A percentile compares a stretch with the other conserved stretches of the same genome.
Conservation (phyloP, 352 stramenopile genomes). For the Globisporangium barbulae region DNA sequence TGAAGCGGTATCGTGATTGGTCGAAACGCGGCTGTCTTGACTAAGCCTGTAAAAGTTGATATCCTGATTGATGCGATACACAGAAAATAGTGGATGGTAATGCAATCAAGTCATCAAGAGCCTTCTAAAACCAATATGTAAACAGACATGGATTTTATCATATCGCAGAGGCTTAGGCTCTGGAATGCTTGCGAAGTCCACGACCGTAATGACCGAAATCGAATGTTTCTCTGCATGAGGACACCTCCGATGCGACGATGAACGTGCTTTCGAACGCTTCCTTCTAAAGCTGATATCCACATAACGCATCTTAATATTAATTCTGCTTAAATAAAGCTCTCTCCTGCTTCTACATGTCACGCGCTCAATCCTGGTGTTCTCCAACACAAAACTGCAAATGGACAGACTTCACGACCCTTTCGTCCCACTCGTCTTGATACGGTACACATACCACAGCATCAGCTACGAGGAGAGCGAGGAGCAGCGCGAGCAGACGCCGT, state of each 20-base stretch:
- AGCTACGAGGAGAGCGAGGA: not conserved
- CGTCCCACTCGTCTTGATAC: not conserved
- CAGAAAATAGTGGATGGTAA: not conserved
- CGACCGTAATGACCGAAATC: too few relatives aligned
- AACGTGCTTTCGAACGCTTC: not conserved
- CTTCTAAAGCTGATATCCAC: not conserved
- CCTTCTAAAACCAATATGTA: not conserved
- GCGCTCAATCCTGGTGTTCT: not conserved
- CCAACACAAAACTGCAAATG: not conserved
- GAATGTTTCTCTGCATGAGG: too few relatives aligned
- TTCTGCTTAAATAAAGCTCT: slow-evolving; percentile 12
- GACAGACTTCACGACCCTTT: not conserved
- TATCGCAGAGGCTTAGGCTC: not conserved
- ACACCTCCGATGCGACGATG: not conserved
- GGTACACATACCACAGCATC: too few relatives aligned
- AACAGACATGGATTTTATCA: not conserved
- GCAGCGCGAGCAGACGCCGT: slow-evolving; percentile 43
- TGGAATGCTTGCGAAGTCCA: too few relatives aligned
- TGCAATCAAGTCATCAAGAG: not conserved
- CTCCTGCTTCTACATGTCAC: not conserved
- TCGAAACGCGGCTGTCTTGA: not conserved
- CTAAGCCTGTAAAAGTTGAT: not conserved
- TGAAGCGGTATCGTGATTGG: slow-evolving; percentile 6
- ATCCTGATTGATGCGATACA: not conserved
- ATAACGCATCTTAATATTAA: slow-evolving; percentile 9